A percentile compares a stretch with the other conserved stretches of the same genome.
Evolutionary conservation across 2,329 filamentous ascomycete species (phyloP).

Genomic region (Neofusicoccum kwambonambiense): DNA sequence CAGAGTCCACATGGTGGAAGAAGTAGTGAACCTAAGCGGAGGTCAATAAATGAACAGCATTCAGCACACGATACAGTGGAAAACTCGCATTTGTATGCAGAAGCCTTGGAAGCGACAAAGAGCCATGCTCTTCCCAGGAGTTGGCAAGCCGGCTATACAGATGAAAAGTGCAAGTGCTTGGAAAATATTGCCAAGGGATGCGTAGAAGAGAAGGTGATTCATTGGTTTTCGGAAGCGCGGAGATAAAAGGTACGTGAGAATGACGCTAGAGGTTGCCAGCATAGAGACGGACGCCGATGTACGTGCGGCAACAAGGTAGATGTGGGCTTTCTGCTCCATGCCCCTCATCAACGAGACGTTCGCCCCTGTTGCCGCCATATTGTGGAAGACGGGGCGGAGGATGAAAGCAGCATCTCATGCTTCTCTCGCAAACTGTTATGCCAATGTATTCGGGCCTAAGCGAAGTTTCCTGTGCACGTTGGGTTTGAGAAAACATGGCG

Average conservation of each 20-base stretch:
- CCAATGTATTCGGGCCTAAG: too few relatives aligned
- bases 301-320: neutral
- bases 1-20: slow-evolving; percentile 73
- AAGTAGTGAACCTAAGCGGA: slow-evolving; percentile 67
- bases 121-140: slow-evolving; percentile 46
- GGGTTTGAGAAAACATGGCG: too few relatives aligned
- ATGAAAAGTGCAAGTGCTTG: slow-evolving; percentile 75
- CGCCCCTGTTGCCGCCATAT: neutral
- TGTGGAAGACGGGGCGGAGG: neutral
- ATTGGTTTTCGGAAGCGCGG: slow-evolving; percentile 78
- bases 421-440: too few relatives aligned
- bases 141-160: slow-evolving; percentile 58
- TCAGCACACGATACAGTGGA: neutral
- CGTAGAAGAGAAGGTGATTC: slow-evolving; percentile 83
- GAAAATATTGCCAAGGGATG: slow-evolving; percentile 77
- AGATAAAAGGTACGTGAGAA: slow-evolving; percentile 66
- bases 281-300: neutral
- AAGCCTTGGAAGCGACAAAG: slow-evolving; percentile 77
- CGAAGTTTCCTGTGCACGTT: too few relatives aligned
- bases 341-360: neutral
- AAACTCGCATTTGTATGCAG: slow-evolving; percentile 75
- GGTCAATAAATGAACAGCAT: slow-evolving; percentile 19
- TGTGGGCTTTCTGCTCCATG: neutral
- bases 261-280: slow-evolving; percentile 45
- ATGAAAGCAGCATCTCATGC: too few relatives aligned